Evolutionary conservation across 2,329 filamentous ascomycete genomes (phyloP).

Genomic region (Monosporascus sp.): DNA sequence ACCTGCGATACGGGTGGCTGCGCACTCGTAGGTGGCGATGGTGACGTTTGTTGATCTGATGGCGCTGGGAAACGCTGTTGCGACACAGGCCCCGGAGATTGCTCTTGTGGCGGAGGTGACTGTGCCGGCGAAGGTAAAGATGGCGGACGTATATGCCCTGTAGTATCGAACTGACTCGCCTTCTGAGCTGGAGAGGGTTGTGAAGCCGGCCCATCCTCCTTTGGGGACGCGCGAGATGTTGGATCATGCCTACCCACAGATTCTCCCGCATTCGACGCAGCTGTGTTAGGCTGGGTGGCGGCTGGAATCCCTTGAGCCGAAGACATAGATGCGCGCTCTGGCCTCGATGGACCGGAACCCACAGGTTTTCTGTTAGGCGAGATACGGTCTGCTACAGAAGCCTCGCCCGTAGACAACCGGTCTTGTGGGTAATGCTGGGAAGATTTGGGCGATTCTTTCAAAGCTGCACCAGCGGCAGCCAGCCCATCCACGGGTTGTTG

Average conservation of each 20-base stretch:
- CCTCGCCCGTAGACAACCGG: conserved; percentile 6
- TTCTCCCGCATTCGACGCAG: background rate
- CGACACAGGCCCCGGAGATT: conserved; percentile 1
- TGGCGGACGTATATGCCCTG: conserved; percentile 18
- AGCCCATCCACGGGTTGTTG: conserved; percentile 2
- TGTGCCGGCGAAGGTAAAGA: conserved; percentile 22
- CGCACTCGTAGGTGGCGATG: background rate
- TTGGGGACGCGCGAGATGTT: background rate
- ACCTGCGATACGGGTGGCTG: background rate
- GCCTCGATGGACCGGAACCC: conserved; percentile 18
- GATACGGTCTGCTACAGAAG: conserved; percentile 8
- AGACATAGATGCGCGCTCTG: conserved; percentile 12
- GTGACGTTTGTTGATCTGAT: background rate
- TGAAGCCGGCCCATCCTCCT: conserved; percentile 8
- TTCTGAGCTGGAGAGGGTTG: conserved; percentile 17
- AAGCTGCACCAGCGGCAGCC: conserved; percentile 3
- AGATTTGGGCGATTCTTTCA: conserved; percentile 9
- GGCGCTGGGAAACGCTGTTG: conserved; percentile 4
- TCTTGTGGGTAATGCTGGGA: conserved; percentile 17
- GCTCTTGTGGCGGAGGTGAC: conserved; percentile 12
- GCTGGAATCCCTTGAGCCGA: conserved; percentile 6
- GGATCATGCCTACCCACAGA: background rate
- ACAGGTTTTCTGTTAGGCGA: conserved; percentile 27
- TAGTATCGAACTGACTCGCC: conserved; percentile 13
- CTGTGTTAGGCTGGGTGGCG: background rate